These are phyloP conservation scores for Luvunga scandens DNA, from an alignment of 345 rosid species.

Conservation along the genomic window DNA sequence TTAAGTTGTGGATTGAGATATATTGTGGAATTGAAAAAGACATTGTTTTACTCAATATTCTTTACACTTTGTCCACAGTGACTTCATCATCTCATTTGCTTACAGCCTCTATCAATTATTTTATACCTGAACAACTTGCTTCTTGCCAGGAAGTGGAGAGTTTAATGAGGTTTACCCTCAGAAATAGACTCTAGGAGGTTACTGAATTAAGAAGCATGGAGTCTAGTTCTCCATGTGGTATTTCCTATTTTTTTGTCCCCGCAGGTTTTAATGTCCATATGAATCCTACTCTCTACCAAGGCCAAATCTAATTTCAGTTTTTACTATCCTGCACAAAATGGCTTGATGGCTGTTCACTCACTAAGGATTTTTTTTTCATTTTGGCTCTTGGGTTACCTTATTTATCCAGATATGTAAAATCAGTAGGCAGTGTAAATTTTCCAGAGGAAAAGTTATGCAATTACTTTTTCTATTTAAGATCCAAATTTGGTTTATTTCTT, in stretches of 20 bases:
- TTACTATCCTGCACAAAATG: no score
- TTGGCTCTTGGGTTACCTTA: not conserved
- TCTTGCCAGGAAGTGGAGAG: not conserved
- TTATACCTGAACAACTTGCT: not conserved
- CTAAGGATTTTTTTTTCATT: not conserved
- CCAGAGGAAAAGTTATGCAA: not conserved
- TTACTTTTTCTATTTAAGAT: not conserved
- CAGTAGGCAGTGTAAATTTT: not conserved
- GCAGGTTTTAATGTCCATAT: not conserved
- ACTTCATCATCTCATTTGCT: not conserved
- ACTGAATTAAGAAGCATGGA: not conserved
- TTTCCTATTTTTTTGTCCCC: not conserved
- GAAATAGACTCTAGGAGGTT: not conserved
- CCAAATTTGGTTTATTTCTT: not conserved
- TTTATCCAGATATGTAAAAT: not conserved
- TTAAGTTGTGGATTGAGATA: not conserved
- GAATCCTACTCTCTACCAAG: not conserved
- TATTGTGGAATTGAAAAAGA: not conserved
- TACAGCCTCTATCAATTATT: not conserved
- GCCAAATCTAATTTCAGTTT: not conserved
- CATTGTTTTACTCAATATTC: not conserved
- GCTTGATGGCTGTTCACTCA: not conserved
- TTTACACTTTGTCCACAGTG: not conserved
- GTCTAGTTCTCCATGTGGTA: not conserved
- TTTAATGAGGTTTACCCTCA: not conserved